Conservation (phyloP, 1,284 basidiomycete genomes). For the Austroboletus olivaceoglutinosus region DNA sequence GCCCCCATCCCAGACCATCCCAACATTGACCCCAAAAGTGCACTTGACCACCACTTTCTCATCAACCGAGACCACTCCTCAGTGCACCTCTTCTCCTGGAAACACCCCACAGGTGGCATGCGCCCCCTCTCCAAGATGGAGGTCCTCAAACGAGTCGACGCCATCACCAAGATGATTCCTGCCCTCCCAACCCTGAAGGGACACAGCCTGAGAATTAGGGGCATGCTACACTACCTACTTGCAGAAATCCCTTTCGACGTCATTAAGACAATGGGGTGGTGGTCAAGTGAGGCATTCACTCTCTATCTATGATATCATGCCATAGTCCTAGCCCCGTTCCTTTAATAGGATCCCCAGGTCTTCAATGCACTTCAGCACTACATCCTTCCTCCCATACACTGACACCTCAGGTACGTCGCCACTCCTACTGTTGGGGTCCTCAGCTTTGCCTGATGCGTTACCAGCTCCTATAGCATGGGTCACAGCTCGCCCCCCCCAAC, state of each 20-base stretch:
- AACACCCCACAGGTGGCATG: not conserved
- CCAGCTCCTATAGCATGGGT: too few relatives aligned
- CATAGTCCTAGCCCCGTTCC: too few relatives aligned
- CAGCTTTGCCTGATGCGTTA: too few relatives aligned
- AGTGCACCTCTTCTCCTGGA: not conserved
- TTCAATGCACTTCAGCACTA: too few relatives aligned
- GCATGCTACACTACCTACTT: constrained; percentile 3
- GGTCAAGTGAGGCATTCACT: not conserved
- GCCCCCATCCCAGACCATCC: not conserved
- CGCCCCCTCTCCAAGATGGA: not conserved
- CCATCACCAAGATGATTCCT: not conserved
- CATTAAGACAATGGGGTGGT: not conserved
- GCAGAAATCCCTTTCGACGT: not conserved
- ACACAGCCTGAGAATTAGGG: constrained; percentile 8
- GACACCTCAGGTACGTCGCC: too few relatives aligned
- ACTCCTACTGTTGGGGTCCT: too few relatives aligned
- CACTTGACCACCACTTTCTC: not conserved
- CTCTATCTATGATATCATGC: not conserved
- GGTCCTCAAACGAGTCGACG: not conserved
- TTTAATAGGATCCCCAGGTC: too few relatives aligned
- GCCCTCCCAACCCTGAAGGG: not conserved
- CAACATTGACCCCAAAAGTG: not conserved
- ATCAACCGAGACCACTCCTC: not conserved
- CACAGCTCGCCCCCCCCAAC: too few relatives aligned
- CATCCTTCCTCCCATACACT: too few relatives aligned